phyloP scores from a whole-genome alignment of 805 yeast genomes.

The Clavispora phyllophila region DNA sequence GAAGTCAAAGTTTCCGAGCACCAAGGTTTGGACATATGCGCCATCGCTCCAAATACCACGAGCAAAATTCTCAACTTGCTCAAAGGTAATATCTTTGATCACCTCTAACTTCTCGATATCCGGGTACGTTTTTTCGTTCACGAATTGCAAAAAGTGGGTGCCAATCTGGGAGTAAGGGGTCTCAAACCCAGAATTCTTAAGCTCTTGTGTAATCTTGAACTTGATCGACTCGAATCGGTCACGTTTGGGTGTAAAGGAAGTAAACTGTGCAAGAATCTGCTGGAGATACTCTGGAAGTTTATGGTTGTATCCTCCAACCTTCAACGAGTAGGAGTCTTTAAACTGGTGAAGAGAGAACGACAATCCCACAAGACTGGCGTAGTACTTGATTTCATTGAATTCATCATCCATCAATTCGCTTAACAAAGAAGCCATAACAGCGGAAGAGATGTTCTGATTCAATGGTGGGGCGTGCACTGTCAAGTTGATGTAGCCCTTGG shows the following conservation, averaged over 20 bases:
- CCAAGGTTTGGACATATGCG: constrained; percentile 63
- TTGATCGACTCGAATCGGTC: constrained; percentile 64
- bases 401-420: constrained; percentile 72
- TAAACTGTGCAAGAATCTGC: constrained; percentile 52
- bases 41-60: constrained; percentile 46
- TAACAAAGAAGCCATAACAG: constrained; percentile 56
- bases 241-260: constrained; percentile 43
- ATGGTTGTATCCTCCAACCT: constrained; percentile 77
- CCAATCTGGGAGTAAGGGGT: constrained; percentile 80
- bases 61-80: constrained; percentile 47
- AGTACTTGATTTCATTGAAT: constrained; percentile 70
- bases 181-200: constrained; percentile 63
- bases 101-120: constrained; percentile 55
- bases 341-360: constrained; percentile 51
- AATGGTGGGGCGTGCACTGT: constrained; percentile 63
- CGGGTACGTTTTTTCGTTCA: constrained; percentile 71
- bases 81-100: constrained; percentile 37
- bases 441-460: constrained; percentile 51
- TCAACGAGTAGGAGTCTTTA: constrained; percentile 62
- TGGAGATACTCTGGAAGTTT: constrained; percentile 62
- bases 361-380: constrained; percentile 80
- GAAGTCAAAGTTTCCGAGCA: constrained; percentile 65
- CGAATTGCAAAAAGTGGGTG: constrained; percentile 51
- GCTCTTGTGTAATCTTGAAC: constrained; percentile 56
- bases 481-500: constrained; percentile 71